Evolutionary conservation across 345 rosid species (phyloP).

Genomic region (Geranium brycei): DNA sequence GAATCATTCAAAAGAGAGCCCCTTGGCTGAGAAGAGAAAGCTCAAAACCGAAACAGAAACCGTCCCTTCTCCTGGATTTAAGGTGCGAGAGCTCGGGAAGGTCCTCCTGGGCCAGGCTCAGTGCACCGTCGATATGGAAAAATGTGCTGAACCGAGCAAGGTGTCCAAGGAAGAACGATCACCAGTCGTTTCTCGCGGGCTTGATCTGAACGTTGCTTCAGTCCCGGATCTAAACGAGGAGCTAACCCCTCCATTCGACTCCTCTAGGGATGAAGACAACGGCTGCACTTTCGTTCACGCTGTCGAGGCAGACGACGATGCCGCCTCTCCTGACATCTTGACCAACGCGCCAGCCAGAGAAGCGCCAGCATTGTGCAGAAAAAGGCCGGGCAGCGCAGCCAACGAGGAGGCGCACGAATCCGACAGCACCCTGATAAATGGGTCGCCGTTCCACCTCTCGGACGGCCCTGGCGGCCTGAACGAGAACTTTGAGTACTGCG

Average conservation of each 20-base stretch:
- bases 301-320: slow-evolving; percentile 60
- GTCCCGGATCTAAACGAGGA: slow-evolving; percentile 93
- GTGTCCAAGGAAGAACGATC: slow-evolving; percentile 20
- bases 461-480: slow-evolving; percentile 46
- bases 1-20: slow-evolving; percentile 23
- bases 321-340: slow-evolving; percentile 50
- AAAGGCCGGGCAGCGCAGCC: slow-evolving; percentile 27
- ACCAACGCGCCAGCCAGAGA: slow-evolving; percentile 28
- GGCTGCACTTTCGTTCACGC: slow-evolving; percentile 49
- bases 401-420: slow-evolving; percentile 70
- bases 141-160: slow-evolving; percentile 36
- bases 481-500: slow-evolving; percentile 72
- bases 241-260: slow-evolving; percentile 64
- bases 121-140: slow-evolving; percentile 50
- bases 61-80: slow-evolving; percentile 38
- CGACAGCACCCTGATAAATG: slow-evolving; percentile 65
- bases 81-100: slow-evolving; percentile 62
- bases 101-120: slow-evolving; percentile 67
- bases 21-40: slow-evolving; percentile 23
- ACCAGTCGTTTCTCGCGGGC: slow-evolving; percentile 42
- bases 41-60: slow-evolving; percentile 18
- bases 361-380: slow-evolving; percentile 52
- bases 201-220: slow-evolving; percentile 69
- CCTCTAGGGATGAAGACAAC: slow-evolving; percentile 75
- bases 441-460: slow-evolving; percentile 39